A percentile compares a stretch with the other conserved stretches of the same genome.
These are phyloP conservation scores for Hibiscus mutabilis DNA, from an alignment of 345 rosid species.

Conservation along the genomic window DNA sequence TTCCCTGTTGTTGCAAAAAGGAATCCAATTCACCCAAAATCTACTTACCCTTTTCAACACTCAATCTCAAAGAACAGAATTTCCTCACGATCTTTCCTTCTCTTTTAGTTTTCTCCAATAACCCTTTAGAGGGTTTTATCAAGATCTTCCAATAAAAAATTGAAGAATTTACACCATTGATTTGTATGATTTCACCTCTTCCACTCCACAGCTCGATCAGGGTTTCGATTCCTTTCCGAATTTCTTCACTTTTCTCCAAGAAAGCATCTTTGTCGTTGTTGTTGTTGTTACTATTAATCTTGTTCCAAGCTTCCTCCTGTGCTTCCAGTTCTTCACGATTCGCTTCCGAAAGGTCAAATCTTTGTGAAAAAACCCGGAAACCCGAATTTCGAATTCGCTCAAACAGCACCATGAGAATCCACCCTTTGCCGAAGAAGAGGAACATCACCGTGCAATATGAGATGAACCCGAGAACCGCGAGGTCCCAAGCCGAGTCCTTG, in stretches of 20 bases:
- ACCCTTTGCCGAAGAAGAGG: slow-evolving; percentile 60
- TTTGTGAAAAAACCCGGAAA: slow-evolving; percentile 5
- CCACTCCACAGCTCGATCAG: slow-evolving; percentile 18
- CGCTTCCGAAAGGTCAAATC: not conserved
- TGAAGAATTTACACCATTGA: slow-evolving; percentile 19
- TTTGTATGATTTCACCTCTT: slow-evolving; percentile 26
- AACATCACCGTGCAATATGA: slow-evolving; percentile 52
- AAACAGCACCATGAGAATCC: slow-evolving; percentile 59
- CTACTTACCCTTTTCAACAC: not conserved
- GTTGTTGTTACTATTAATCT: slow-evolving; percentile 17
- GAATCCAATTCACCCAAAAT: not conserved
- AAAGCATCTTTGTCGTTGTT: slow-evolving; percentile 18
- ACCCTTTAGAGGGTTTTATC: not conserved
- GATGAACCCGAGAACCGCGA: slow-evolving; percentile 13
- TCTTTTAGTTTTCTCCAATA: not conserved
- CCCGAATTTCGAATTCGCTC: not conserved
- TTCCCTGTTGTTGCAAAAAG: not conserved
- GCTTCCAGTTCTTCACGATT: not conserved
- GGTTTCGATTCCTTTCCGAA: slow-evolving; percentile 36
- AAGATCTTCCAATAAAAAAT: not conserved
- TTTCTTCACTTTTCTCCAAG: slow-evolving; percentile 10
- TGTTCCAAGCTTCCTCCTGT: slow-evolving; percentile 13
- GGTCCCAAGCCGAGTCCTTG: slow-evolving; percentile 23
- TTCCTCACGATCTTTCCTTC: not conserved
- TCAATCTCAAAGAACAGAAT: not conserved